A percentile compares a stretch with the other conserved stretches of the same genome.
Conservation (phyloP, 225 moss, liverwort and hornwort species). For the Antitrichia curtipendula region DNA sequence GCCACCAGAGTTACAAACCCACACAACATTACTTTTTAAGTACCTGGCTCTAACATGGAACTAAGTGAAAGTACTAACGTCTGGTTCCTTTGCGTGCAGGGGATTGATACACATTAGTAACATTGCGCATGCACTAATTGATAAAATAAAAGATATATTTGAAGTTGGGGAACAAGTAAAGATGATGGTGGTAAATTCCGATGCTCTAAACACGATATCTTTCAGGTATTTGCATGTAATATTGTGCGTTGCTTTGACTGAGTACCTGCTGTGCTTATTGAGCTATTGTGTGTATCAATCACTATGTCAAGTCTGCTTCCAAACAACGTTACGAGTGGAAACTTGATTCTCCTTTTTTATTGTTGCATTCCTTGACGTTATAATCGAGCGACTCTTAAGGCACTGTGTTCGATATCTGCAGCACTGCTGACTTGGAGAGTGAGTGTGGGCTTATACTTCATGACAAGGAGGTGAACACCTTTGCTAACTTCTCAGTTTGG, state of each 20-base stretch:
- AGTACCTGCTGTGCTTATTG: background rate
- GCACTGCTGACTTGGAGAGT: constrained; percentile 77
- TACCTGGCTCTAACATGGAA: background rate
- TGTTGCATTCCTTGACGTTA: background rate
- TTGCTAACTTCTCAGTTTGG: background rate
- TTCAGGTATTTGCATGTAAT: constrained; percentile 39
- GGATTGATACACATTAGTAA: constrained; percentile 45
- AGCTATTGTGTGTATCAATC: background rate
- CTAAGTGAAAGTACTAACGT: background rate
- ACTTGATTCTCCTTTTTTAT: background rate
- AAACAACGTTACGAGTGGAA: background rate
- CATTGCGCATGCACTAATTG: constrained; percentile 31
- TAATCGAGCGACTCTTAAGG: background rate
- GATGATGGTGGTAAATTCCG: constrained; percentile 51
- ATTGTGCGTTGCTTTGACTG: background rate
- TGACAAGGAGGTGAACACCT: constrained; percentile 49
- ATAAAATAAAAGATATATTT: constrained; percentile 43
- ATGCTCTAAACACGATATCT: constrained; percentile 34
- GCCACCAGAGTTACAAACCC: no score
- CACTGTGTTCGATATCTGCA: constrained; percentile 4
- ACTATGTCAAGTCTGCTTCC: background rate
- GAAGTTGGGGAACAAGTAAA: constrained; percentile 33
- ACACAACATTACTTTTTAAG: no score
- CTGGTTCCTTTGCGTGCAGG: constrained; percentile 16
- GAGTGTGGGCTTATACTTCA: constrained; percentile 58